phyloP scores from a whole-genome alignment of 352 stramenopile species.

The Phytopythium sindhum region DNA sequence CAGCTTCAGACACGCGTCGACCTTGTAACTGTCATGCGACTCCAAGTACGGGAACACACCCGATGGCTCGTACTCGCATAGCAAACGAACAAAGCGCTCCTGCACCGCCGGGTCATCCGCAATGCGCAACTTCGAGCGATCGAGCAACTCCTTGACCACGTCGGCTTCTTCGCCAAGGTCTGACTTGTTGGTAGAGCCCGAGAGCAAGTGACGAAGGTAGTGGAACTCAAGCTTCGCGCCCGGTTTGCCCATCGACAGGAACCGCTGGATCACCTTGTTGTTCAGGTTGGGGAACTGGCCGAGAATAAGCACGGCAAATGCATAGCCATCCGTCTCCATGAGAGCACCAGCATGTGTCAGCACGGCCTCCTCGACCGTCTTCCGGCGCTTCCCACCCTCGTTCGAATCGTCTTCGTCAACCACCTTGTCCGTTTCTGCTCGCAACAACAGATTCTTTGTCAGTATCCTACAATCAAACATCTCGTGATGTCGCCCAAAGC shows the following conservation, averaged over 20 bases:
- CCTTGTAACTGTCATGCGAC: slow-evolving; percentile 86
- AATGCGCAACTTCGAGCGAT: slow-evolving; percentile 78
- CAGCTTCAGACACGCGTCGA: slow-evolving; percentile 78
- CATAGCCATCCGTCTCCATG: slow-evolving; percentile 86
- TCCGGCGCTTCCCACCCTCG: slow-evolving; percentile 39
- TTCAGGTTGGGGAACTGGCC: slow-evolving; percentile 86
- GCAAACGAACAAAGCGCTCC: slow-evolving; percentile 74
- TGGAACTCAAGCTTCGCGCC: slow-evolving; percentile 77
- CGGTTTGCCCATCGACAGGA: slow-evolving; percentile 75
- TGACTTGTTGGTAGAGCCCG: slow-evolving; percentile 38
- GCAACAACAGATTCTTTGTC: background rate
- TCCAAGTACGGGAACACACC: slow-evolving; percentile 80
- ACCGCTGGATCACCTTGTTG: slow-evolving; percentile 83
- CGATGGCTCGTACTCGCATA: slow-evolving; percentile 77
- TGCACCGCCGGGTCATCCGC: slow-evolving; percentile 79
- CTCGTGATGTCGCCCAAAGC: background rate
- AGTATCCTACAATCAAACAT: background rate
- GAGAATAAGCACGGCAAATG: slow-evolving; percentile 85
- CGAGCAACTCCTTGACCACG: slow-evolving; percentile 74
- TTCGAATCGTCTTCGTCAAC: slow-evolving; percentile 37
- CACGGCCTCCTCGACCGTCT: slow-evolving; percentile 77
- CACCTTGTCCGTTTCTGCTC: slow-evolving; percentile 37
- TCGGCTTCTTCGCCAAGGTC: slow-evolving; percentile 64
- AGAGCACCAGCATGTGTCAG: slow-evolving; percentile 70
- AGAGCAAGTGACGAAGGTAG: slow-evolving; percentile 79